phyloP scores from a whole-genome alignment of 306 rosid genomes.

The Leucaena leucocephala region DNA sequence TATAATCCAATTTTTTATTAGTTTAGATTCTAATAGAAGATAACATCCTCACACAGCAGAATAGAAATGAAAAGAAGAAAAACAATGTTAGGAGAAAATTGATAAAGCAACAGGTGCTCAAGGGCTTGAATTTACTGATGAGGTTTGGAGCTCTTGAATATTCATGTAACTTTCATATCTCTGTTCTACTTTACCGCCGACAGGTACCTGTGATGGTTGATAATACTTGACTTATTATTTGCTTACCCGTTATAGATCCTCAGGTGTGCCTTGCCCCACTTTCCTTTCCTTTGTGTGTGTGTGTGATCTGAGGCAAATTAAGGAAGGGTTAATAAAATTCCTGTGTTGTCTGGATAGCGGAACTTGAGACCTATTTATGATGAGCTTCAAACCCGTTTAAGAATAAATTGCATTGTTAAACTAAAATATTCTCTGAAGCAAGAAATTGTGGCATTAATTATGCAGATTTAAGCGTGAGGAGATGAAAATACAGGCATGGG shows the following conservation, averaged over 20 bases:
- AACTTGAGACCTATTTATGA: conserved; percentile 9
- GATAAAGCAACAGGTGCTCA: neutral
- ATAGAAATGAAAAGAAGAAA: conserved; percentile 21
- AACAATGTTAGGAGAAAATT: neutral
- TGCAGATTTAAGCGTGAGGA: conserved; percentile 94
- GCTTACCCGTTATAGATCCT: neutral
- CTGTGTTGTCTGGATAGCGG: conserved; percentile 4
- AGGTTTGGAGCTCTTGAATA: neutral
- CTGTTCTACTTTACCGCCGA: neutral
- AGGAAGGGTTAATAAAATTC: conserved; percentile 21
- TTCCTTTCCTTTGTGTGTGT: neutral
- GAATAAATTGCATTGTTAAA: conserved; percentile 24
- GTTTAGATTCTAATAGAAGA: neutral
- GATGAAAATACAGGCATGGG: conserved; percentile 97
- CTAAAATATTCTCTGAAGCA: conserved; percentile 37
- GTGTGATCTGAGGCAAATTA: neutral
- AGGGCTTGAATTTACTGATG: neutral
- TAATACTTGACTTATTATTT: conserved; percentile 5
- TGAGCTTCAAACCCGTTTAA: conserved; percentile 28
- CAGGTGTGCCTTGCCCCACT: neutral
- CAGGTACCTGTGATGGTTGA: neutral
- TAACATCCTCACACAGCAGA: neutral
- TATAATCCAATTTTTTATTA: neutral
- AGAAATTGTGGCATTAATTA: conserved; percentile 32
- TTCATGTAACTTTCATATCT: neutral